Base-by-base conservation (phyloP, 2,329 filamentous ascomycete species). In the Fusarium camptoceras region DNA sequence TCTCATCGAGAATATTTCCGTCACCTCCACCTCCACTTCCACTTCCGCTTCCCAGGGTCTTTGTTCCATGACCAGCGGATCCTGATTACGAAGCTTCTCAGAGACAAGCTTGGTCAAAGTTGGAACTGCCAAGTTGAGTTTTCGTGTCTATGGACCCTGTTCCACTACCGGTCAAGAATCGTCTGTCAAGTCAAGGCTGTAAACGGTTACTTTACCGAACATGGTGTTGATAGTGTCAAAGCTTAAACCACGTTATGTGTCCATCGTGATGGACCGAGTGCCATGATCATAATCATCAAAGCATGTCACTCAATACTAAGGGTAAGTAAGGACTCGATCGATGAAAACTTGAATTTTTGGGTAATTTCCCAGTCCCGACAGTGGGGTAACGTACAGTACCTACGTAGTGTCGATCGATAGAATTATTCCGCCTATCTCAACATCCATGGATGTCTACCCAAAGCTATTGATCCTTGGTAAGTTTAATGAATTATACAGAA, bases 1-100 rank as follows among this genome's bases (percentile, higher is more conserved):
- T 62, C 56, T 61, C 30, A 62, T 47, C 44, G 3, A 47, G 18
- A 47, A 47, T 28, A 47, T 20, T 47, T 28, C 44, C 44, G 44
- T 28, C 44, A 27, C 18, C 25, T 25, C 14, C 44, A 27, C 18
- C 25, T 25, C 14, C 24, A 47, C 43, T n/a, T 28, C 43, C 8
- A 47, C 43, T 44, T 31, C 30, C 30, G 7, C 30, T 37, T 37
- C 18, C 34, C 34, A 37, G 34, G 25, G 44, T 27, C 25, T 47
- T 28, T 28, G 18, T 28, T 28, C 25, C 30, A 31, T 31, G 14
- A 31, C 30, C 44, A 47, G 44, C 44, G 25, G 25, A 47, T 25
- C 18, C 25, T 47, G 43, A 47, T 47, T 47, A 47, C 44, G 44
- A 47, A 47, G 44, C 44, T n/a, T 28, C 18, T 47, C 25, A 27